A percentile compares a stretch with the other conserved stretches of the same genome.
Evolutionary conservation across 306 rosid genomes (phyloP).

Genomic region (Aeschynomene evenia): DNA sequence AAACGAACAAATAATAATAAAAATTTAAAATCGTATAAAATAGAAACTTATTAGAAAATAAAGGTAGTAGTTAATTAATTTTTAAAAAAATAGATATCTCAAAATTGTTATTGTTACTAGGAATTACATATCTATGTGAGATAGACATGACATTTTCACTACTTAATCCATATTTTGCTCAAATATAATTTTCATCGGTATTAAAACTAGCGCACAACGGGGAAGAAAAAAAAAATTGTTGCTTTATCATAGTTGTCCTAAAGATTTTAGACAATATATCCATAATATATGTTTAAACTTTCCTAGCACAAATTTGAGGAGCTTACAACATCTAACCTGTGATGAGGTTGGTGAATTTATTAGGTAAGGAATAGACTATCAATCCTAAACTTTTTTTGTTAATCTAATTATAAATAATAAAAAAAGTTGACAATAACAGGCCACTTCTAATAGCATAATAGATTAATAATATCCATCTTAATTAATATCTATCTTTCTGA

Average conservation of each 20-base stretch:
- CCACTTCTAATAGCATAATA: neutral
- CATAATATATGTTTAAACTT: neutral
- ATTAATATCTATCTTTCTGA: neutral
- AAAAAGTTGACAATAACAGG: neutral
- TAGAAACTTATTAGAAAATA: no score
- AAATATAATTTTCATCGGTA: neutral
- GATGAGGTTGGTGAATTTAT: neutral
- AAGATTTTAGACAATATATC: constrained; percentile 14
- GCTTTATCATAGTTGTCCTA: neutral
- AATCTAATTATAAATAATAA: neutral
- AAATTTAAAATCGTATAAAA: no score
- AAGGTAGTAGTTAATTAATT: no score
- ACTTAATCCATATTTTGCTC: no score
- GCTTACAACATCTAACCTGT: neutral
- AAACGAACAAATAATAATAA: no score
- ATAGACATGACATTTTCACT: no score
- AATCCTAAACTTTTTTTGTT: neutral
- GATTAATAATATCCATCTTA: neutral
- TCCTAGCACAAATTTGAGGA: neutral
- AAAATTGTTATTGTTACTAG: no score
- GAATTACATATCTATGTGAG: no score
- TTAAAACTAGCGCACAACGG: neutral
- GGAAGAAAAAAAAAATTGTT: neutral
- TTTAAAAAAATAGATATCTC: no score
- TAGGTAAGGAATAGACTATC: neutral